Evolutionary conservation across 164 flowering plant genomes (phyloP).

Genomic region (Vitis labrusca): DNA sequence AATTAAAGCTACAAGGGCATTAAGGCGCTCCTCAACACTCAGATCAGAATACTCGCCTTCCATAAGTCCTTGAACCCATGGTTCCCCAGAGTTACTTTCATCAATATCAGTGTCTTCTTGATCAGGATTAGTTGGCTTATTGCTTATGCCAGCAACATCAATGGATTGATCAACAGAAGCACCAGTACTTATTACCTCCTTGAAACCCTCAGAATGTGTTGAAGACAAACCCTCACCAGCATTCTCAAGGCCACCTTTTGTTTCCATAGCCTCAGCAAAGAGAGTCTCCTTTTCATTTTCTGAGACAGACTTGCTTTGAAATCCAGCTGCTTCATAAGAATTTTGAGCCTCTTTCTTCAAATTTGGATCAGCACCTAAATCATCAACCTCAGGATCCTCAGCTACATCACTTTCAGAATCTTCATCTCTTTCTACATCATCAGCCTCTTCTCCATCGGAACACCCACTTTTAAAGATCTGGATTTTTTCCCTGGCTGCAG

Average conservation of each 20-base stretch:
- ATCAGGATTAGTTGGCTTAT: slow-evolving; percentile 24
- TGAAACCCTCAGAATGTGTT: slow-evolving; percentile 21
- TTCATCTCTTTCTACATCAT: slow-evolving; percentile 78
- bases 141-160: slow-evolving; percentile 25
- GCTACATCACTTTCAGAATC: slow-evolving; percentile 73
- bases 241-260: slow-evolving; percentile 20
- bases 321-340: slow-evolving; percentile 14
- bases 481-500: slow-evolving; percentile 74
- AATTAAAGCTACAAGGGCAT: slow-evolving; percentile 83
- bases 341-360: slow-evolving; percentile 24
- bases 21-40: slow-evolving; percentile 85
- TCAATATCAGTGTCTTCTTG: slow-evolving; percentile 65
- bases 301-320: slow-evolving; percentile 13
- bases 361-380: slow-evolving; percentile 33
- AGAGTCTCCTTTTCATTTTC: slow-evolving; percentile 32
- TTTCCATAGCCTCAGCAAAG: slow-evolving; percentile 19
- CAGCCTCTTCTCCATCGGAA: slow-evolving; percentile 66
- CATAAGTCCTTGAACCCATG: slow-evolving; percentile 85
- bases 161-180: slow-evolving; percentile 25
- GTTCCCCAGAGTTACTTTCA: slow-evolving; percentile 71
- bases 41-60: slow-evolving; percentile 90
- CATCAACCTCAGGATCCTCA: slow-evolving; percentile 84
- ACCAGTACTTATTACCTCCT: slow-evolving; percentile 22
- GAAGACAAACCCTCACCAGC: slow-evolving; percentile 29
- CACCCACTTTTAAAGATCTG: slow-evolving; percentile 55